Evolutionary conservation across 2,329 filamentous ascomycete genomes (phyloP), one percentile per base, ranked within the genome.

Genomic region (Arachnopeziza araneosa): DNA sequence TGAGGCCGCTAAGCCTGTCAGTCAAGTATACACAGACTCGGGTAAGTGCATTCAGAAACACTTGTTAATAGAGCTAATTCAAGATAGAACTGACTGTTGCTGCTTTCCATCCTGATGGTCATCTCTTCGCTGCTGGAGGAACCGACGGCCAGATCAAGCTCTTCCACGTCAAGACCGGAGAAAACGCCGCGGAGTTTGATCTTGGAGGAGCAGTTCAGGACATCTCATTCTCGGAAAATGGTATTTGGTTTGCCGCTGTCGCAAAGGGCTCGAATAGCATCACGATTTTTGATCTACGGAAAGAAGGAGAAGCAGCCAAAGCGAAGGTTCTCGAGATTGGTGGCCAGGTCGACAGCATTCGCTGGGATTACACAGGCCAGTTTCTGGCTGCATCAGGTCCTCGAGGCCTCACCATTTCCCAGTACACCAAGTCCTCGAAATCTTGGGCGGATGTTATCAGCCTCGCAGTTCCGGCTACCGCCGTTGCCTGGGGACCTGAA

Each of bases 21-120:
- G 87, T 58, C 91, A 93, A 67, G 84, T 93, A 50, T 95, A 88
- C 73, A 89, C 87, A 24, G 88, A 93, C 74, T 83, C 89, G 64
- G 83, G 91, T 95, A 83, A 76, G 88, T 81, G 26, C 9, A 30
- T 44, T 32, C 10, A n/a, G 19, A 8, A 52, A 3, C 14, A 9
- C 10, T 10, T 17, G 50, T 17, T n/a, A 14, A 52, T 24, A n/a
- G 9, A 17, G 50, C 50, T 23, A 22, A 23, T 5, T 23, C 49
- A 4, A 52, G 21, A 32, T 52, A 73, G 71, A 70, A 66, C 66
- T 73, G 19, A 90, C 89, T 1, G 84, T 87, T 55, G 89, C 87
- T 64, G 84, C 88, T 36, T 98, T 99, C 81, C 95, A 99, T 73
- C 95, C 96, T 7, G 95, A 99, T 71, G 95, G 95, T n/a, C 91